Conservation (phyloP, 371 early-diverging fungal genomes). For the Mortierella sp. region DNA sequence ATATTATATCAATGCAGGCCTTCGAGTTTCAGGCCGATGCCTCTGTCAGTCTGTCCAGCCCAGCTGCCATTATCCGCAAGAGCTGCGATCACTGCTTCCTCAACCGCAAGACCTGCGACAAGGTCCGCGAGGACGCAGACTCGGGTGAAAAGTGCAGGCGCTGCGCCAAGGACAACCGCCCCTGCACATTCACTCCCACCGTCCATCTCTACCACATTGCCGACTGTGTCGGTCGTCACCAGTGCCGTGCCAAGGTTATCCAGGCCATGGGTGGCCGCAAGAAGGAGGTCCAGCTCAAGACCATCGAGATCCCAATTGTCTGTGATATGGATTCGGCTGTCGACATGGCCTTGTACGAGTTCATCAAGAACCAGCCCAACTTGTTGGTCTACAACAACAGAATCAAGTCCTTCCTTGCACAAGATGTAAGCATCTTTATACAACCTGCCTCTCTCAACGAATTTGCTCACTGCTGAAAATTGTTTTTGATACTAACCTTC, state of each 20-base stretch:
- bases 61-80: slow-evolving; percentile 55
- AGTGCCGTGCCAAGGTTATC: slow-evolving; percentile 57
- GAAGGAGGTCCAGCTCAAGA: slow-evolving; percentile 53
- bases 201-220: slow-evolving; percentile 58
- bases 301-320: slow-evolving; percentile 55
- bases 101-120: slow-evolving; percentile 57
- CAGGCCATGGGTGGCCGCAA: slow-evolving; percentile 58
- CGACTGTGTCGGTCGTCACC: slow-evolving; percentile 58
- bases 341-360: slow-evolving; percentile 49
- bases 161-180: slow-evolving; percentile 57
- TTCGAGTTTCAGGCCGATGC: slow-evolving; percentile 57
- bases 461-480: too few species aligned
- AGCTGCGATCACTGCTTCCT: slow-evolving; percentile 58
- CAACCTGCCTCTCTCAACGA: background rate
- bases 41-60: slow-evolving; percentile 48
- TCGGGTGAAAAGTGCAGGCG: slow-evolving; percentile 54
- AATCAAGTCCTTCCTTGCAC: slow-evolving; percentile 53
- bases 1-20: slow-evolving; percentile 44
- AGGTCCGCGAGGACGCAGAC: slow-evolving; percentile 51
- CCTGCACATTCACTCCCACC: slow-evolving; percentile 56
- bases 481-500: background rate
- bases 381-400: slow-evolving; percentile 55
- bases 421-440: slow-evolving; percentile 34
- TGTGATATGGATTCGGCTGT: slow-evolving; percentile 44
- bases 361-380: slow-evolving; percentile 53